These are phyloP conservation scores for Coemansia sp. DNA, from an alignment of 192 early-diverging fungal genomes.

Conservation along the genomic window DNA sequence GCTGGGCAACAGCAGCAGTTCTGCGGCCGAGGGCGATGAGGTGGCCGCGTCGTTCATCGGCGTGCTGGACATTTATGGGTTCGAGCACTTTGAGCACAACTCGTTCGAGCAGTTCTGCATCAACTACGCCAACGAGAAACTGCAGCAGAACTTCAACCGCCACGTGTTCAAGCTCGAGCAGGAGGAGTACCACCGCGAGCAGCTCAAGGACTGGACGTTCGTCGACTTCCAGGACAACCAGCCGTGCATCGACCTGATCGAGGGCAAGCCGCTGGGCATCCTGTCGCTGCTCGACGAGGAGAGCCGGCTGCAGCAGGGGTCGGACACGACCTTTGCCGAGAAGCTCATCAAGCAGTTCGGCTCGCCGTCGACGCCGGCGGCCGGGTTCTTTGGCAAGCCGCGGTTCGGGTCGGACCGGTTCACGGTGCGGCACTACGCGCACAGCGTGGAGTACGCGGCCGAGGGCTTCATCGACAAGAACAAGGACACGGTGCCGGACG, in stretches of 20 bases:
- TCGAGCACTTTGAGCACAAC: conserved; percentile 99
- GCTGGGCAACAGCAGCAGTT: conserved; percentile 5
- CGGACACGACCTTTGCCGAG: conserved; percentile 81
- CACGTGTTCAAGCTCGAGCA: conserved; percentile 99
- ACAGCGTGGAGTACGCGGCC: conserved; percentile 90
- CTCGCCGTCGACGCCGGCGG: conserved; percentile 10
- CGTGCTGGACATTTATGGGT: conserved; percentile 99
- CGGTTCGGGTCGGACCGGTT: conserved; percentile 86
- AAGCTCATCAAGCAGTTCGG: conserved; percentile 88
- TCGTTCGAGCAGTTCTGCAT: conserved; percentile 99
- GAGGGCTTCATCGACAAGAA: conserved; percentile 98
- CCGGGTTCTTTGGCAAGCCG: conserved; percentile 79
- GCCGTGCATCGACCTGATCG: conserved; percentile 98
- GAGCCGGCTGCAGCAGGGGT: conserved; percentile 80
- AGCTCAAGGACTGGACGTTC: conserved; percentile 93
- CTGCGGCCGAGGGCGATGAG: conserved; percentile 2
- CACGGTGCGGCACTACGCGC: conserved; percentile 94
- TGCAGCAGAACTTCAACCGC: conserved; percentile 98
- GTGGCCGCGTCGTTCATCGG: conserved; percentile 79
- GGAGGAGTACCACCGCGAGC: conserved; percentile 95
- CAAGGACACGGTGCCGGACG: conserved; percentile 95
- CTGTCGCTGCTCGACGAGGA: conserved; percentile 96
- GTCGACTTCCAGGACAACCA: conserved; percentile 99
- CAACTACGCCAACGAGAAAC: conserved; percentile 95
- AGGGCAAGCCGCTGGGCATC: conserved; percentile 85